These are phyloP conservation scores for Barbatosphaeria neglecta DNA, from an alignment of 495 filamentous ascomycete genomes.

Conservation along the genomic window DNA sequence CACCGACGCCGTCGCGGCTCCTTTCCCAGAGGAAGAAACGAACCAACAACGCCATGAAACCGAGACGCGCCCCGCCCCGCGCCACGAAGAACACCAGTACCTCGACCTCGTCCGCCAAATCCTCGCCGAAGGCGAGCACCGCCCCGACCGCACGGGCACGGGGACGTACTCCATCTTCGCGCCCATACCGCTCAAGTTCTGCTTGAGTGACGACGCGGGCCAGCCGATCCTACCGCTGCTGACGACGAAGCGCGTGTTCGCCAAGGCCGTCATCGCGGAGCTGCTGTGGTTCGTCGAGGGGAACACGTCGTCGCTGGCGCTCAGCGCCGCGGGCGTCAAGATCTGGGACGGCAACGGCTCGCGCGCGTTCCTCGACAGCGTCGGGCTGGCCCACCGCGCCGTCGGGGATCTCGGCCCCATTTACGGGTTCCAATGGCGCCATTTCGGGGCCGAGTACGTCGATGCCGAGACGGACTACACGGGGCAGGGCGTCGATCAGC, in stretches of 20 bases:
- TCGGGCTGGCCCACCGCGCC: slow-evolving; percentile 66
- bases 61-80: neutral
- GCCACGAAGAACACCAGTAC: slow-evolving; percentile 68
- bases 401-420: slow-evolving; percentile 90
- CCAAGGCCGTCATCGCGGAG: slow-evolving; percentile 80
- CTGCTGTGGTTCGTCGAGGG: slow-evolving; percentile 94
- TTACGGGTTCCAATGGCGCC: slow-evolving; percentile 98
- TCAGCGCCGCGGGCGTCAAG: slow-evolving; percentile 69
- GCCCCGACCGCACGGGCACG: slow-evolving; percentile 83
- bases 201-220: slow-evolving; percentile 48
- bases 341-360: slow-evolving; percentile 98
- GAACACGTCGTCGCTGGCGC: slow-evolving; percentile 61
- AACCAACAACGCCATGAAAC: neutral
- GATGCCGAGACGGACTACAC: slow-evolving; percentile 73
- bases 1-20: neutral
- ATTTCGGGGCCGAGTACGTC: slow-evolving; percentile 84
- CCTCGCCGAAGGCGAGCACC: slow-evolving; percentile 61
- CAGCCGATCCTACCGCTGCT: slow-evolving; percentile 68
- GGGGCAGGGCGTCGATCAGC: slow-evolving; percentile 82
- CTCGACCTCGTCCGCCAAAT: slow-evolving; percentile 66
- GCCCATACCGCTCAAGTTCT: slow-evolving; percentile 74
- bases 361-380: slow-evolving; percentile 73
- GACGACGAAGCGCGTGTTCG: slow-evolving; percentile 94
- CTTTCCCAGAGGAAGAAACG: neutral
- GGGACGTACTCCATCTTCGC: slow-evolving; percentile 85